These are phyloP conservation scores for Cystoderma amianthinum DNA, from an alignment of 768 basidiomycete species.

Conservation along the genomic window DNA sequence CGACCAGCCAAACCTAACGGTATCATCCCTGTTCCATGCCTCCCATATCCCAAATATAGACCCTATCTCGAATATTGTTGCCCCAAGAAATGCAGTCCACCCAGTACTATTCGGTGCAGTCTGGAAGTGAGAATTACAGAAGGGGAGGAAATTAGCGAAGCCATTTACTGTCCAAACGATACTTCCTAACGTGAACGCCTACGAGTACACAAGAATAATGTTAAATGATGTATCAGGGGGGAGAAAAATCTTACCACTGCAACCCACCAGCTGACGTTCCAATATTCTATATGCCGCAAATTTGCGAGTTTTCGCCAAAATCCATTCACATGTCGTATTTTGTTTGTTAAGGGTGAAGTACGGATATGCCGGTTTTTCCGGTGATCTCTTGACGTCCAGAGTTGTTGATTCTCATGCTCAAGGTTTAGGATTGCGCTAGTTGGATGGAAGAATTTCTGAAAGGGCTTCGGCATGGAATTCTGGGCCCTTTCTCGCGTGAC, in stretches of 20 bases:
- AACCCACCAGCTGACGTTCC: constrained; percentile 40
- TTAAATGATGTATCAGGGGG: neutral
- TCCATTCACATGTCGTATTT: constrained; percentile 9
- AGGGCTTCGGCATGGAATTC: constrained; percentile 16
- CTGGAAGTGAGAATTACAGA: constrained; percentile 20
- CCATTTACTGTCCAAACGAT: constrained; percentile 52
- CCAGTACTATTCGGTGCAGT: constrained; percentile 25
- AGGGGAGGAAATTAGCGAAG: constrained; percentile 45
- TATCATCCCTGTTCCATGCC: constrained; percentile 41
- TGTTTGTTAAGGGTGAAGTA: constrained; percentile 13
- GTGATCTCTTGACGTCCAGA: constrained; percentile 19
- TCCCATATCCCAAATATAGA: constrained; percentile 47
- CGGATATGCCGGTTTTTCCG: constrained; percentile 25
- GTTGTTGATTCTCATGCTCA: neutral
- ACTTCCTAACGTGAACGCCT: constrained; percentile 35
- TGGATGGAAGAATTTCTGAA: constrained; percentile 25
- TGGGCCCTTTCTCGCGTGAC: constrained; percentile 15
- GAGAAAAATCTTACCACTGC: constrained; percentile 18
- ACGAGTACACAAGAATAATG: neutral
- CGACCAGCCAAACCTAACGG: constrained; percentile 28
- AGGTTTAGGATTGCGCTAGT: constrained; percentile 21
- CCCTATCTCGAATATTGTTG: constrained; percentile 54
- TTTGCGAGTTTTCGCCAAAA: constrained; percentile 14
- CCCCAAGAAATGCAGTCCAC: constrained; percentile 49
- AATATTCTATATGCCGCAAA: constrained; percentile 29